Evolutionary conservation across 164 flowering plant genomes (phyloP).

Genomic region (Berberis vulgaris): DNA sequence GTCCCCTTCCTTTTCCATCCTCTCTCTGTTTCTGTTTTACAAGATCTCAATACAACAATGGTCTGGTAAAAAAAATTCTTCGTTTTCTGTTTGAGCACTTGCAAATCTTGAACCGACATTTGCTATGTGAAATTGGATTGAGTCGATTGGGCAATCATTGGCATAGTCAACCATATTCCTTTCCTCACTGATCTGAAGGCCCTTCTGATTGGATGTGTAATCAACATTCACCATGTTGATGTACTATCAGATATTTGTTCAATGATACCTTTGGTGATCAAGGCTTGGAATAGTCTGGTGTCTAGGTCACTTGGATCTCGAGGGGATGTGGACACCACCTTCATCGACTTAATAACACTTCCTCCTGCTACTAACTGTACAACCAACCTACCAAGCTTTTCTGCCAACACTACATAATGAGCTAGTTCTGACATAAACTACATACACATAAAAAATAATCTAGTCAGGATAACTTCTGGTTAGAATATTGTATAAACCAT

Average conservation of each 20-base stretch:
- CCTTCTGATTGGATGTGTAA: slow-evolving; percentile 69
- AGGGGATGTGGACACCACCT: slow-evolving; percentile 63
- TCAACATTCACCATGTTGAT: slow-evolving; percentile 83
- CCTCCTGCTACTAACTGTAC: slow-evolving; percentile 77
- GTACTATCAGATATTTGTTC: slow-evolving; percentile 61
- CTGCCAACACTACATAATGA: slow-evolving; percentile 61
- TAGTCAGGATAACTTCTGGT: neutral
- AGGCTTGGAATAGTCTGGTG: slow-evolving; percentile 72
- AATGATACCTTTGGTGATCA: slow-evolving; percentile 74
- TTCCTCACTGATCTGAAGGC: slow-evolving; percentile 65
- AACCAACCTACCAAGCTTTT: slow-evolving; percentile 70
- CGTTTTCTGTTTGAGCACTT: slow-evolving; percentile 44
- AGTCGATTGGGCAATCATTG: slow-evolving; percentile 52
- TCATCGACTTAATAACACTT: slow-evolving; percentile 56
- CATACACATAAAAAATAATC: neutral
- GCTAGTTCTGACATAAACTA: slow-evolving; percentile 66
- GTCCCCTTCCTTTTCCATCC: too few species aligned
- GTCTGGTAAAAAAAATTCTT: slow-evolving; percentile 25
- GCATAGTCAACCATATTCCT: slow-evolving; percentile 36
- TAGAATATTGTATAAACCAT: too few species aligned
- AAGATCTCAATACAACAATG: too few species aligned
- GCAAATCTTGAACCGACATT: slow-evolving; percentile 58
- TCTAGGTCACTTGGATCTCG: slow-evolving; percentile 66
- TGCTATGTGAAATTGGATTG: slow-evolving; percentile 57
- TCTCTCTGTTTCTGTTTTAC: too few species aligned